Evolutionary conservation across 495 filamentous ascomycete genomes (phyloP).

Genomic region (Xylaria cubensis): DNA sequence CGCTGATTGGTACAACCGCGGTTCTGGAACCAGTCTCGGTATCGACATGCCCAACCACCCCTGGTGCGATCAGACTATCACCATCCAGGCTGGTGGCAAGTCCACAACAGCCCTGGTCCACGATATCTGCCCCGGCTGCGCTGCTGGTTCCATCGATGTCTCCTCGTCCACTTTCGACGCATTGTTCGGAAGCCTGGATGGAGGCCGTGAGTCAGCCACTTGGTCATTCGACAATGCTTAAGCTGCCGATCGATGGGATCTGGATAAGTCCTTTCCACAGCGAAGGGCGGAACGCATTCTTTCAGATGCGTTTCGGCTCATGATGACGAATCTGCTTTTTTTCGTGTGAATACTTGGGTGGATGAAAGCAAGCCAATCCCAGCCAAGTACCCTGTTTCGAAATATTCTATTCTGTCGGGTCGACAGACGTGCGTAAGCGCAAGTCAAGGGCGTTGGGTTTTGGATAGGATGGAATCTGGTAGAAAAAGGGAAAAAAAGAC

Average conservation of each 20-base stretch:
- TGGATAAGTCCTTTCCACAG: background rate
- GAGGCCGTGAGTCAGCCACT: conserved; percentile 42
- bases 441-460: conserved; percentile 17
- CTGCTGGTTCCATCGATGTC: conserved; percentile 52
- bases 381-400: conserved; percentile 1
- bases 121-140: conserved; percentile 80
- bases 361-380: conserved; percentile 1
- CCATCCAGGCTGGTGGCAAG: conserved; percentile 63
- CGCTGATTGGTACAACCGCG: conserved; percentile 54
- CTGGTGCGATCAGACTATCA: conserved; percentile 71
- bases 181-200: conserved; percentile 48
- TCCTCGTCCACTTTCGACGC: conserved; percentile 52
- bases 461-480: background rate
- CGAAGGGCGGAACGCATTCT: background rate
- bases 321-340: conserved; percentile 25
- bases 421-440: background rate
- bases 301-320: background rate
- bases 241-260: background rate
- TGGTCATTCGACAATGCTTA: conserved; percentile 52
- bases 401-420: background rate
- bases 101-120: conserved; percentile 62
- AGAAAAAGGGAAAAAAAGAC: background rate
- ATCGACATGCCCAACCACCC: conserved; percentile 59
- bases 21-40: conserved; percentile 48
- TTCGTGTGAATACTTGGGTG: conserved; percentile 9